phyloP scores from a whole-genome alignment of 177 flowering plant genomes.

The Vitis hybrid region DNA sequence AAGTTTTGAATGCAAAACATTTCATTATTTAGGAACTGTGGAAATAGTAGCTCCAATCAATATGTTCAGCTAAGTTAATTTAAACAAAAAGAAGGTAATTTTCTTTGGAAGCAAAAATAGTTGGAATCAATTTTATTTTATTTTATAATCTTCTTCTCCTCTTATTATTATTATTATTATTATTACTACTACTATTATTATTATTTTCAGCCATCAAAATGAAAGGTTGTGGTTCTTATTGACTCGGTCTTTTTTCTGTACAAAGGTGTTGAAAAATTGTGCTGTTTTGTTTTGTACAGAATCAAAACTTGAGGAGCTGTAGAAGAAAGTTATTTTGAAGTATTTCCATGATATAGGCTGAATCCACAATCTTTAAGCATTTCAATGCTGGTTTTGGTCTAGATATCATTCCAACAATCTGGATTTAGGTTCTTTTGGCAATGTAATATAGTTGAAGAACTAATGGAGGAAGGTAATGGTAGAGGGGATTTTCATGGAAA shows the following conservation, averaged over 20 bases:
- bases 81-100: neutral
- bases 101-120: neutral
- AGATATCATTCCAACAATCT: neutral
- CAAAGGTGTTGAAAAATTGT: neutral
- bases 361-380: neutral
- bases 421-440: slow-evolving; percentile 1
- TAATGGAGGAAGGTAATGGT: slow-evolving; percentile 51
- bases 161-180: neutral
- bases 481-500: slow-evolving; percentile 44
- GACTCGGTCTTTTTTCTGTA: neutral
- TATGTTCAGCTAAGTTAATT: neutral
- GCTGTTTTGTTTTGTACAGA: neutral
- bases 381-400: neutral
- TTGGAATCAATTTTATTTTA: neutral
- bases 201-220: neutral
- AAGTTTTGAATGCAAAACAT: neutral
- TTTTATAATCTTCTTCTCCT: neutral
- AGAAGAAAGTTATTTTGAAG: neutral
- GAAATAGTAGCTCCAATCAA: neutral
- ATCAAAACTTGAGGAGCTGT: neutral
- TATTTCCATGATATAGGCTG: neutral
- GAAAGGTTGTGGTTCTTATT: neutral
- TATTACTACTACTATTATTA: neutral
- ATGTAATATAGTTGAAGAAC: slow-evolving; percentile 1
- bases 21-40: neutral